Evolutionary conservation across 345 rosid species (phyloP), one percentile per base, ranked within the genome.

Genomic region (Eucalyptus melliodora): DNA sequence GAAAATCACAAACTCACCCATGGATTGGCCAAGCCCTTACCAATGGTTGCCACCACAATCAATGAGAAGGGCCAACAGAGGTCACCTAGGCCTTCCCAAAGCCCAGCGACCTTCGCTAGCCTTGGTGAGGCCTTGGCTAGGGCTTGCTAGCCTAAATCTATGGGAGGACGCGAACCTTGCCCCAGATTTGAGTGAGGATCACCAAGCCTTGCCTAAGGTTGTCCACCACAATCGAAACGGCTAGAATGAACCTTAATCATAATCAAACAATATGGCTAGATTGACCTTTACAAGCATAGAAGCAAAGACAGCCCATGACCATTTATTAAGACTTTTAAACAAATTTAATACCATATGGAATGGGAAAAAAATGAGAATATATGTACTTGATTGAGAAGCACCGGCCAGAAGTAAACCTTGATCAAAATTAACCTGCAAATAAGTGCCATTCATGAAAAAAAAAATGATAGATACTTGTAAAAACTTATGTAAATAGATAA

Each of bases 71-170:
- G 62, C 12, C 3, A 9, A 10, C 12, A 10, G 2, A 56, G 62
- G 62, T 56, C 13, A 56, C 30, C 1, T 2, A 0, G 6, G 62
- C 62, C 62, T 56, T 56, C 62, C 6, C 6, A 2, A 56, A 24
- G 62, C 62, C 30, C 1, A 2, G 6, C 3, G 0, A 23, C 6
- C 62, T 2, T 56, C 0, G 12, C 12, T 24, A 0, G 30, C 62
- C 62, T 8, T 19, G 26, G 59, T 21, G 26, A 56, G 62, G 30
- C 62, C 30, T 56, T 56, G 62, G 12, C 12, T 1, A 30, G 34
- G 72, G 9, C 34, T 7, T 5, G 9, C 5, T 27, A 3, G 19
- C 17, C 34, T 19, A 6, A 12, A 62, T 30, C 17, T 62, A 13
- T 4, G 72, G 34, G 16, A 62, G 17, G 34, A 16, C 2, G 1